Percentiles rank a stretch among this genome's conserved stretches.
Evolutionary conservation across 805 yeast genomes (phyloP).

Genomic region (Wickerhamiella alocasiicola): DNA sequence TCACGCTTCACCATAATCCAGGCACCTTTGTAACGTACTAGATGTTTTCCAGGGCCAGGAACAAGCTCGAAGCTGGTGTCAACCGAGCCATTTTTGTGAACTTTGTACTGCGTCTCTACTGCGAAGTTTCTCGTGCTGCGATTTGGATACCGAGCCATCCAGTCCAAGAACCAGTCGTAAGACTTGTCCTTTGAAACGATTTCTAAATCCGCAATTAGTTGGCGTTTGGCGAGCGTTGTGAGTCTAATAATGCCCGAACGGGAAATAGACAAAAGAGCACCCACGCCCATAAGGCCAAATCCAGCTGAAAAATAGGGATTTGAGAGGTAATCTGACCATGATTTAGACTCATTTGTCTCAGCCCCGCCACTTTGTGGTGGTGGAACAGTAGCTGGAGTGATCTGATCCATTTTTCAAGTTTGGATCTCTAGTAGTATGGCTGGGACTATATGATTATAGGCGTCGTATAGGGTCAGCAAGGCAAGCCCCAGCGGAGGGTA

Average conservation of each 20-base stretch:
- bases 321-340: slow-evolving; percentile 21
- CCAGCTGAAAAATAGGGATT: slow-evolving; percentile 99
- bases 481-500: no score
- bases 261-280: slow-evolving; percentile 74
- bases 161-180: slow-evolving; percentile 86
- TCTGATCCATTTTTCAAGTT: no score
- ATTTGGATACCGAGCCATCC: slow-evolving; percentile 81
- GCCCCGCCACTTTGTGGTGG: no score
- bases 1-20: slow-evolving; percentile 82
- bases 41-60: slow-evolving; percentile 95
- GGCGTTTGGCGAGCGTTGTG: slow-evolving; percentile 62
- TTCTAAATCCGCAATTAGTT: slow-evolving; percentile 80
- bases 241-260: slow-evolving; percentile 54
- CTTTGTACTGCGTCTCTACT: slow-evolving; percentile 75
- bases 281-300: slow-evolving; percentile 90
- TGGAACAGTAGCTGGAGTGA: no score
- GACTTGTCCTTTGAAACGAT: slow-evolving; percentile 89
- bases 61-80: slow-evolving; percentile 79
- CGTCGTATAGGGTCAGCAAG: no score
- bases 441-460: no score
- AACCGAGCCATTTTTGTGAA: slow-evolving; percentile 87
- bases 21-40: slow-evolving; percentile 74
- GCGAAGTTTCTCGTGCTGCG: slow-evolving; percentile 72
- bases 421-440: no score
- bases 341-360: no score